Percentiles rank a stretch among this genome's conserved stretches.
These are phyloP conservation scores for Piromyces finnis DNA, from an alignment of 192 early-diverging fungal species.

Conservation along the genomic window DNA sequence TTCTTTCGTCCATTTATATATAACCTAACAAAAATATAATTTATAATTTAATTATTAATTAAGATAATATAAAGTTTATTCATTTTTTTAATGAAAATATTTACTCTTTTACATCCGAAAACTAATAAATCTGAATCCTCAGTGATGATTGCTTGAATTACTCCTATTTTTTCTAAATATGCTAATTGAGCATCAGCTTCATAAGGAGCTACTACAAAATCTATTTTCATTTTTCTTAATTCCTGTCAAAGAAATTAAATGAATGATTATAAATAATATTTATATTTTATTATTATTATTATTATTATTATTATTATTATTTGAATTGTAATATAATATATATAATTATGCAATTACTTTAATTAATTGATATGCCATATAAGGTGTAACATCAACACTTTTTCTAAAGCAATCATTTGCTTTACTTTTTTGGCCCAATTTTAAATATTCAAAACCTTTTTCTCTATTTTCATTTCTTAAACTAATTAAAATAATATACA, in stretches of 20 bases:
- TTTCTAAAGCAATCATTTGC: slow-evolving; percentile 57
- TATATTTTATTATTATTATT: too few relatives aligned
- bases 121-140: slow-evolving; percentile 92
- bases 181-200: slow-evolving; percentile 95
- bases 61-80: too few relatives aligned
- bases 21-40: not conserved
- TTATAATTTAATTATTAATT: too few relatives aligned
- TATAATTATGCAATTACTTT: slow-evolving; percentile 17
- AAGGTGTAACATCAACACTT: slow-evolving; percentile 64
- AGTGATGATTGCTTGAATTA: slow-evolving; percentile 65
- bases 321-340: not conserved
- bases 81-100: not conserved
- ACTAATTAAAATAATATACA: slow-evolving; percentile 12
- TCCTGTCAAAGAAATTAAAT: slow-evolving; percentile 27
- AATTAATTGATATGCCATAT: slow-evolving; percentile 66
- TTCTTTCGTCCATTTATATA: not conserved
- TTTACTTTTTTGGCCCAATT: slow-evolving; percentile 27
- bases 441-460: slow-evolving; percentile 31
- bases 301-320: too few relatives aligned
- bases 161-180: slow-evolving; percentile 44
- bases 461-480: slow-evolving; percentile 32
- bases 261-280: too few relatives aligned
- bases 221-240: slow-evolving; percentile 37
- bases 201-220: slow-evolving; percentile 81
- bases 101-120: slow-evolving; percentile 67